Evolutionary conservation across 2,329 filamentous ascomycete genomes (phyloP).

Genomic region (Cordyceps cateniannulata): DNA sequence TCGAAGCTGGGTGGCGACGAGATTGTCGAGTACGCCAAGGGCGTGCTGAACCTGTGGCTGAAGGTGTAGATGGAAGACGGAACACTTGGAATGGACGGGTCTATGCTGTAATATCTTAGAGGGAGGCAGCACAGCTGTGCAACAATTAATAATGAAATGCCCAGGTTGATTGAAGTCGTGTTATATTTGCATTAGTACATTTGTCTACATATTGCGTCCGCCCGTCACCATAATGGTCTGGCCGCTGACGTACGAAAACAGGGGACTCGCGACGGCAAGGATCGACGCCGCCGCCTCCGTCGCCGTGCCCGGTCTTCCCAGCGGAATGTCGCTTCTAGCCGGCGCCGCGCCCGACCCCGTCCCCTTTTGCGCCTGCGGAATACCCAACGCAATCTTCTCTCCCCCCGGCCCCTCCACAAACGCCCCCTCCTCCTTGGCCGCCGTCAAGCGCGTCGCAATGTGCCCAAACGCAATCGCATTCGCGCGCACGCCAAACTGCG

Average conservation of each 20-base stretch:
- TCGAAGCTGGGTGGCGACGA: slow-evolving; percentile 91
- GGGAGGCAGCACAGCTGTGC: background rate
- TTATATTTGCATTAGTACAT: background rate
- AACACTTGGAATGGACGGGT: background rate
- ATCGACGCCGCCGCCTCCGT: slow-evolving; percentile 75
- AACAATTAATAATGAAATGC: slow-evolving; percentile 8
- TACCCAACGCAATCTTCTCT: slow-evolving; percentile 67
- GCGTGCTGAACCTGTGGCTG: slow-evolving; percentile 69
- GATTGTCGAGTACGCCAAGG: slow-evolving; percentile 94
- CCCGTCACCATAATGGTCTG: slow-evolving; percentile 86
- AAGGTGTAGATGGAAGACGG: slow-evolving; percentile 50
- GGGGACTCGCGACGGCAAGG: slow-evolving; percentile 70
- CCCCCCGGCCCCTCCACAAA: slow-evolving; percentile 73
- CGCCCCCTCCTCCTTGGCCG: slow-evolving; percentile 76
- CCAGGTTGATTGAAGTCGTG: background rate
- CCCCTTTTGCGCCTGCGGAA: slow-evolving; percentile 55
- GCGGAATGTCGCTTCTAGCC: slow-evolving; percentile 64
- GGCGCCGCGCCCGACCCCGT: slow-evolving; percentile 32
- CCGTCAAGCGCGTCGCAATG: slow-evolving; percentile 74
- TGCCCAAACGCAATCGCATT: slow-evolving; percentile 83
- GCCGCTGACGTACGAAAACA: slow-evolving; percentile 79
- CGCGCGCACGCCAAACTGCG: slow-evolving; percentile 69
- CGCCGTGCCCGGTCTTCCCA: slow-evolving; percentile 68
- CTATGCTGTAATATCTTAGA: background rate
- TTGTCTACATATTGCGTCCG: slow-evolving; percentile 55